These are phyloP conservation scores for Aureobasidium uvarum DNA, from an alignment of 2,329 filamentous ascomycete genomes.

Conservation along the genomic window DNA sequence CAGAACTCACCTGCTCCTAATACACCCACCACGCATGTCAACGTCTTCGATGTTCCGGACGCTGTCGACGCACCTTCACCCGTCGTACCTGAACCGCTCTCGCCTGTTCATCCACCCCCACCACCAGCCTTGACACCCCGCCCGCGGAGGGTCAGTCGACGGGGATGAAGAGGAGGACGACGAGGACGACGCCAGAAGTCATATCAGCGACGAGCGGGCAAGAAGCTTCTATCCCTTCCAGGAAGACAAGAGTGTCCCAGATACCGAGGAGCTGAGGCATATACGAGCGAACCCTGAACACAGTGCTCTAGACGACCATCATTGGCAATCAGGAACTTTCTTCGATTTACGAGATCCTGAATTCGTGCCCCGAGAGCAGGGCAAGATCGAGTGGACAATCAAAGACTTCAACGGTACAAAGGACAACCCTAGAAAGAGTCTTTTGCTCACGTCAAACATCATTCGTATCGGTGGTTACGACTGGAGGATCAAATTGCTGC, in stretches of 20 bases:
- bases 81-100: not conserved
- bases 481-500: constrained; percentile 66
- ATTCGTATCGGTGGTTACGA: constrained; percentile 59
- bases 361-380: constrained; percentile 53
- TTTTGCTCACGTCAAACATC: constrained; percentile 58
- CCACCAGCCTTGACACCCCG: not conserved
- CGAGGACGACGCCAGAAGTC: constrained; percentile 33
- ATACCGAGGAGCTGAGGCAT: constrained; percentile 58
- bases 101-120: constrained; percentile 24
- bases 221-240: constrained; percentile 53
- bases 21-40: not conserved
- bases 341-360: constrained; percentile 58
- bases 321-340: constrained; percentile 60
- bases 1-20: not conserved
- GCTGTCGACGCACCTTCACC: not conserved
- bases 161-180: constrained; percentile 32
- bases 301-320: constrained; percentile 57
- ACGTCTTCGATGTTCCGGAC: not conserved
- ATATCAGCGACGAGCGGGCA: constrained; percentile 31
- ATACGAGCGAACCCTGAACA: constrained; percentile 53
- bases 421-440: constrained; percentile 58
- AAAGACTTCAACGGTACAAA: constrained; percentile 60
- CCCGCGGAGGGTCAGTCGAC: constrained; percentile 29
- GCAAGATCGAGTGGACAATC: constrained; percentile 59
- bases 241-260: constrained; percentile 57